Base-by-base conservation (phyloP, 257 asterid genomes). In the Mentha longifolia region DNA sequence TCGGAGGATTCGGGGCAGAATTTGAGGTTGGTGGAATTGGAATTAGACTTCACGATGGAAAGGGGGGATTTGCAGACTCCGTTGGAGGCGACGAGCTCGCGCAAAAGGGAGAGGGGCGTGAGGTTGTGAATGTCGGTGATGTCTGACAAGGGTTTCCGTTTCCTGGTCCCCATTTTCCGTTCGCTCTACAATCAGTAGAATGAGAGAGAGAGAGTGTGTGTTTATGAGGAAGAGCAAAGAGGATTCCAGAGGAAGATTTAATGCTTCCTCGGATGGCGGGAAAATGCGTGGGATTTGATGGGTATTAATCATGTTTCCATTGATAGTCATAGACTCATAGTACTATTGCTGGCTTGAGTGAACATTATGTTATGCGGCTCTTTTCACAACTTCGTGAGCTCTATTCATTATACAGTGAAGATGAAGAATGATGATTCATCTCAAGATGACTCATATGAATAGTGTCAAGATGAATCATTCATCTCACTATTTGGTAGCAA, bases 91-190 rank as follows among this genome's bases (percentile, higher is more conserved):
- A 82, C 73, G 59, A 82, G 85, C 68, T 86, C 75, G 71, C 83
- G 85, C 72, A 84, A 85, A 35, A 73, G 60, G 31, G 81, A 57
- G 57, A 84, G 77, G 15, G 92, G 88, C 30, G 79, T 82, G 20
- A 86, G 80, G 67, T 78, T 76, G 78, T 74, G 70, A 5, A 42
- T 47, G 25, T 86, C 77, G 35, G 82, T 61, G 68, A 88, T 68
- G 62, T 88, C 88, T 0, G 88, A 73, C 7, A 88, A 81, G 77
- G 87, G 85, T 43, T 82, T 77, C 46, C 81, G 77, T 67, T 46
- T 73, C 16, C 76, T 73, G 7, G 19, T 46, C 73, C 62, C 77
- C 83, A 74, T 81, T 39, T 20, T 41, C 33, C 17, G 41, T 13
- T 65, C 47, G 41, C 58, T 22, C 25, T 22, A 22, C 25, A 22